Evolutionary conservation across 495 filamentous ascomycete genomes (phyloP).

Genomic region (Aspergillus ostianus): DNA sequence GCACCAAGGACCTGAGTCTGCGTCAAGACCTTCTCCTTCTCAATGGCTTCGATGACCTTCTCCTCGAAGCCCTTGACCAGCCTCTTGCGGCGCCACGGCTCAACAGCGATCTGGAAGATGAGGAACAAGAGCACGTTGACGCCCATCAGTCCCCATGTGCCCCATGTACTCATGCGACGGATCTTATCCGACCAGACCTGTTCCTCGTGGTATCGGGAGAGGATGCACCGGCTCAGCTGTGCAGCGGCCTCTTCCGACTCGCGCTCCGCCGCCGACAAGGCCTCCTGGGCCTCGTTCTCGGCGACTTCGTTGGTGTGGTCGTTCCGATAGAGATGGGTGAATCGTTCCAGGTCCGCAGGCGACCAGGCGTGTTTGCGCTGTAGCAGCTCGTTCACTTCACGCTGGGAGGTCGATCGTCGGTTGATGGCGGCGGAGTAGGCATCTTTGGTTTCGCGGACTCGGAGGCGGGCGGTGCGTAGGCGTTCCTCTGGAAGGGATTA

Average conservation of each 20-base stretch:
- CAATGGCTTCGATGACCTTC: conserved; percentile 78
- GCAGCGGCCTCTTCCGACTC: conserved; percentile 72
- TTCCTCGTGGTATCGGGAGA: conserved; percentile 94
- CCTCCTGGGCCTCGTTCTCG: conserved; percentile 71
- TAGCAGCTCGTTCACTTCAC: conserved; percentile 90
- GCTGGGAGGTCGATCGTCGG: conserved; percentile 79
- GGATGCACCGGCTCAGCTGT: conserved; percentile 72
- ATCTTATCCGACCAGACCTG: conserved; percentile 99
- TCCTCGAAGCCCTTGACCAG: conserved; percentile 76
- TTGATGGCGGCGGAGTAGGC: conserved; percentile 75
- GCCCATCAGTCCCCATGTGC: conserved; percentile 97
- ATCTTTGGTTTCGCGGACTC: conserved; percentile 68
- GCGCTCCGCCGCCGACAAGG: conserved; percentile 69
- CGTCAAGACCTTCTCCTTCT: conserved; percentile 59
- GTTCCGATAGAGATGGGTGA: conserved; percentile 85
- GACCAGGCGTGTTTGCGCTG: conserved; percentile 94
- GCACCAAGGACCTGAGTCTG: conserved; percentile 18
- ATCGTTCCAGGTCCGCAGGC: conserved; percentile 83
- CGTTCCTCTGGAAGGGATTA: conserved; percentile 49
- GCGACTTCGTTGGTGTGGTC: conserved; percentile 91
- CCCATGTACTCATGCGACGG: conserved; percentile 92
- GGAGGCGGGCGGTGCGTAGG: conserved; percentile 60
- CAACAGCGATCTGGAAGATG: conserved; percentile 85
- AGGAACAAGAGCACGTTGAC: conserved; percentile 89
- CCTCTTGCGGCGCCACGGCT: conserved; percentile 83